Percentiles rank a stretch among this genome's conserved stretches.
Evolutionary conservation across 225 moss, liverwort and hornwort genomes (phyloP).

Genomic region (Takakia lepidozioides): DNA sequence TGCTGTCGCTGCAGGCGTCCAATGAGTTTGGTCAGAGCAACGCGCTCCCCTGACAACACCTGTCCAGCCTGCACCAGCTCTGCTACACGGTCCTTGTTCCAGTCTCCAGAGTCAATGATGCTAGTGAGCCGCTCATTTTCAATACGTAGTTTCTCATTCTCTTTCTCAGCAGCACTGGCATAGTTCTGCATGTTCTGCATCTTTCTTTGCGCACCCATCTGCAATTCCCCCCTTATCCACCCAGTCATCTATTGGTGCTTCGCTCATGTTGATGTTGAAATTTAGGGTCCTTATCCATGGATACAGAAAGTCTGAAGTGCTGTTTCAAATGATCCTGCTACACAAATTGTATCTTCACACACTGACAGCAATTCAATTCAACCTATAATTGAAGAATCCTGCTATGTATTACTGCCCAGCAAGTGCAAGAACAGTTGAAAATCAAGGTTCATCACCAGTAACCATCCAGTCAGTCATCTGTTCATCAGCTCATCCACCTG

Average conservation of each 20-base stretch:
- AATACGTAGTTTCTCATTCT: conserved; percentile 52
- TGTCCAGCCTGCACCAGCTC: conserved; percentile 54
- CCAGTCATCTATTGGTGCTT: not conserved
- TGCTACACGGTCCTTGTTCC: conserved; percentile 53
- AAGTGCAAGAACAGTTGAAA: too few relatives aligned
- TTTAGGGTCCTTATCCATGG: too few relatives aligned
- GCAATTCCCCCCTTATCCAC: not conserved
- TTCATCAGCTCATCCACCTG: not conserved
- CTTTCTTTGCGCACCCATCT: conserved; percentile 71
- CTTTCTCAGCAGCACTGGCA: conserved; percentile 49
- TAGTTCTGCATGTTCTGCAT: conserved; percentile 50
- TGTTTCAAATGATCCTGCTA: too few relatives aligned
- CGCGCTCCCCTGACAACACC: conserved; percentile 66
- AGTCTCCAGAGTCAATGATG: conserved; percentile 71
- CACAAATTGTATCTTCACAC: too few relatives aligned
- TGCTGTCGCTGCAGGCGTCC: conserved; percentile 60
- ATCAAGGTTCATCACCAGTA: too few relatives aligned
- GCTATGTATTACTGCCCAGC: too few relatives aligned
- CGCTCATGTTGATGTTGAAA: too few relatives aligned
- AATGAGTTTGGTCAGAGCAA: conserved; percentile 70
- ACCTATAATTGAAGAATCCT: too few relatives aligned
- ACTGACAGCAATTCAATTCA: too few relatives aligned
- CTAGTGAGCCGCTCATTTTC: conserved; percentile 71
- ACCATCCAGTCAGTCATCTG: too few relatives aligned
- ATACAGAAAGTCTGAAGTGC: too few relatives aligned